Conservation (phyloP, 352 stramenopile genomes). For the Phytophthora palmivora region DNA sequence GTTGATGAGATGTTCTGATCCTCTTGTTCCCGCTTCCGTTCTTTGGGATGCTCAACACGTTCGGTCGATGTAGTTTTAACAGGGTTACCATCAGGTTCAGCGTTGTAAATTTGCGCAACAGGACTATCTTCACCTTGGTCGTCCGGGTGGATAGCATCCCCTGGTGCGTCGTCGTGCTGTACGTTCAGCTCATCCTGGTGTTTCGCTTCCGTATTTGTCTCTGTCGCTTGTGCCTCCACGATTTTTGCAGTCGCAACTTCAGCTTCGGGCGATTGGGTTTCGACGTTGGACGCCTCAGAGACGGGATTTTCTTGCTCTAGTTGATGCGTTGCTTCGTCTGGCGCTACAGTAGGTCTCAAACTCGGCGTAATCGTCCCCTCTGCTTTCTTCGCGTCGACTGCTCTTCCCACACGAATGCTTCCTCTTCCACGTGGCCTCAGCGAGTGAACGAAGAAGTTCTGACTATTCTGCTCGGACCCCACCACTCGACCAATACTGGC, state of each 20-base stretch:
- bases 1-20: neutral
- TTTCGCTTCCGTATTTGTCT: neutral
- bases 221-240: conserved; percentile 12
- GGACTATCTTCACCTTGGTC: conserved; percentile 14
- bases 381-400: conserved; percentile 33
- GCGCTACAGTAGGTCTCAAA: neutral
- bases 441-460: conserved; percentile 47
- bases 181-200: neutral
- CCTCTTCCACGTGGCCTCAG: conserved; percentile 23
- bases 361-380: conserved; percentile 3
- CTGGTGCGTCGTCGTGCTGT: conserved; percentile 1
- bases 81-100: neutral
- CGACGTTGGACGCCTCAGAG: neutral
- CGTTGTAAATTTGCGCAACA: neutral
- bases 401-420: conserved; percentile 28
- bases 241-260: conserved; percentile 22
- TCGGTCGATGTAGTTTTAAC: neutral
- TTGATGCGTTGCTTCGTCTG: neutral
- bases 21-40: conserved; percentile 7
- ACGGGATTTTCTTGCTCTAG: neutral
- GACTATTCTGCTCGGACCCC: conserved; percentile 34
- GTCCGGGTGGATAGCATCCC: conserved; percentile 20
- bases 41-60: neutral
- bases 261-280: conserved; percentile 4
- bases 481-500: conserved; percentile 38